Conservation (phyloP, 1,139 yeast species). For the Zygosaccharomyces sapae region DNA sequence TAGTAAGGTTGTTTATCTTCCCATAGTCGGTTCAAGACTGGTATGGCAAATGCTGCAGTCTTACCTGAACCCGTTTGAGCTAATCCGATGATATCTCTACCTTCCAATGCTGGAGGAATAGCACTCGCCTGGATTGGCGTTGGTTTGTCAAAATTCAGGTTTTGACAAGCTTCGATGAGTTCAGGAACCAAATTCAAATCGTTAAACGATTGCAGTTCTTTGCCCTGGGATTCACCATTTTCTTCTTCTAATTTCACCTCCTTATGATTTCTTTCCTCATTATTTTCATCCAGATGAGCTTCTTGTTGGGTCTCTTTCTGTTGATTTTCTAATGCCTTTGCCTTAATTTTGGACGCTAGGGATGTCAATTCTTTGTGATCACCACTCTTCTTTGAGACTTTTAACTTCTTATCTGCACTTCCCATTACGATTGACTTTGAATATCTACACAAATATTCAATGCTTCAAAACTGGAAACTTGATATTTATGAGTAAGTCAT, state of each 20-base stretch:
- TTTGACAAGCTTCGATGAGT: conserved; percentile 71
- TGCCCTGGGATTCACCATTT: conserved; percentile 23
- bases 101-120: conserved; percentile 86
- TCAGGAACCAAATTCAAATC: conserved; percentile 71
- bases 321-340: conserved; percentile 45
- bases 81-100: conserved; percentile 75
- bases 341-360: conserved; percentile 47
- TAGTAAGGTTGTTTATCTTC: conserved; percentile 82
- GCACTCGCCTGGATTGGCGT: conserved; percentile 92
- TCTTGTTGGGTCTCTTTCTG: conserved; percentile 15
- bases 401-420: conserved; percentile 12
- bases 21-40: conserved; percentile 87
- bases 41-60: conserved; percentile 84
- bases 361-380: conserved; percentile 30
- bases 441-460: neutral
- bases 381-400: conserved; percentile 25
- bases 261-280: conserved; percentile 6
- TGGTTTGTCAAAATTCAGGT: conserved; percentile 60
- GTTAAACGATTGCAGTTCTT: conserved; percentile 39
- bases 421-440: neutral
- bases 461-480: conserved; percentile 8
- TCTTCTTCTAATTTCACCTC: conserved; percentile 13
- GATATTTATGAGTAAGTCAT: neutral
- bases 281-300: conserved; percentile 14
- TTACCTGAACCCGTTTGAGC: conserved; percentile 86